These are phyloP conservation scores for Chlamydomonas incerta DNA, from an alignment of 139 green algal species.

Conservation along the genomic window DNA sequence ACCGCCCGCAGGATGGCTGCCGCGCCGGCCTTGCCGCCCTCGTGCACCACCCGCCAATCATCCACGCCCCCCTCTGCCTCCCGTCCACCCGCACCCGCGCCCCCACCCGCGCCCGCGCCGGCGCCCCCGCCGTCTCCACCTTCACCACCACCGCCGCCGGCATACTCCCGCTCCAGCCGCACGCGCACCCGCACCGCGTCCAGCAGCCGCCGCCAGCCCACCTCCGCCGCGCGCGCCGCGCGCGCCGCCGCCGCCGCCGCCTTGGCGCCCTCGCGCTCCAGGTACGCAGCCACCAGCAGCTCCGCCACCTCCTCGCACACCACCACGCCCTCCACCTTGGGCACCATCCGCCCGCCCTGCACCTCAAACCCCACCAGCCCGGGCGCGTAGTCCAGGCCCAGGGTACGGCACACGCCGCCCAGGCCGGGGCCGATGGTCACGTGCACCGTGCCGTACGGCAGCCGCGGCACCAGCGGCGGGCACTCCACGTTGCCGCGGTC, in stretches of 20 bases:
- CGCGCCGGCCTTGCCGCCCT: not conserved
- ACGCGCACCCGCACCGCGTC: conserved; percentile 44
- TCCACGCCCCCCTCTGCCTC: not conserved
- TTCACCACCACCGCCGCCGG: not conserved
- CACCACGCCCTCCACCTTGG: conserved; percentile 82
- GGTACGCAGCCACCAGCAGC: conserved; percentile 59
- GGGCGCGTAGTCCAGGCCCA: conserved; percentile 83
- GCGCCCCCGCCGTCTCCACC: not conserved
- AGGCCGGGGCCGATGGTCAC: conserved; percentile 44
- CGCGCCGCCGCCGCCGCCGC: conserved; percentile 47
- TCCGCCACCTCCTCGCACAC: conserved; percentile 77
- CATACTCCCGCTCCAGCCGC: conserved; percentile 56
- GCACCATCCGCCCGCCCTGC: conserved; percentile 73
- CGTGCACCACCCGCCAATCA: not conserved
- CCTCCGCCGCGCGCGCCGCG: conserved; percentile 47
- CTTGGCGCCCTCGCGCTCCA: conserved; percentile 52
- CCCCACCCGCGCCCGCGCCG: not conserved
- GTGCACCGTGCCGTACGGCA: conserved; percentile 78
- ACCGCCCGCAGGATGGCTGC: not conserved
- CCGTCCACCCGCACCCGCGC: not conserved
- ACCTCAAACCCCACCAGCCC: conserved; percentile 85
- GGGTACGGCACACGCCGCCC: conserved; percentile 52
- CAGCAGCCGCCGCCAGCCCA: conserved; percentile 69
- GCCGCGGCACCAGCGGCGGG: conserved; percentile 68
- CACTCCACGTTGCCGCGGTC: conserved; percentile 86